Evolutionary conservation across 2,329 filamentous ascomycete genomes (phyloP).

Genomic region (Colletotrichum musicola): DNA sequence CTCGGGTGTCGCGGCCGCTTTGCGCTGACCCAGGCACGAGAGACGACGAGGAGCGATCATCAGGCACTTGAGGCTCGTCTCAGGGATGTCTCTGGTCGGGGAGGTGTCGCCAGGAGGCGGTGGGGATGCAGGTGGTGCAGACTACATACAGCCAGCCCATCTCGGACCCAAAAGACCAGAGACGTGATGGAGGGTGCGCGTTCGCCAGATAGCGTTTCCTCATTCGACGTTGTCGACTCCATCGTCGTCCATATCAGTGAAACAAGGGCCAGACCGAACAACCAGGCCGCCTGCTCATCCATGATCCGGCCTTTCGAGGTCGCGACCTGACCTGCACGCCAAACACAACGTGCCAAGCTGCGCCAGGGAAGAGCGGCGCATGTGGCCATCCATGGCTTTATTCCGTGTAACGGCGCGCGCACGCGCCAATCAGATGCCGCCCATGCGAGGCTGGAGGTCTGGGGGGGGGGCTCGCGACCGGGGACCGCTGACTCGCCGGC

Average conservation of each 20-base stretch:
- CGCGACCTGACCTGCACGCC: slow-evolving; percentile 34
- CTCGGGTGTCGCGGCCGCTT: slow-evolving; percentile 21
- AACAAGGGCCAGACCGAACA: slow-evolving; percentile 37
- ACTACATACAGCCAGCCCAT: background rate
- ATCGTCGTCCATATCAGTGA: slow-evolving; percentile 34
- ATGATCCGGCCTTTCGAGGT: background rate
- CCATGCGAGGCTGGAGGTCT: slow-evolving; percentile 35
- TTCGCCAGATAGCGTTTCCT: slow-evolving; percentile 32
- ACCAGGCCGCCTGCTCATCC: slow-evolving; percentile 31
- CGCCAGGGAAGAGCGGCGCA: slow-evolving; percentile 31
- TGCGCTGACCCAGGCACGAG: slow-evolving; percentile 36
- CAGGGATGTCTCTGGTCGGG: slow-evolving; percentile 28
- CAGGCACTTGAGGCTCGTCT: slow-evolving; percentile 38
- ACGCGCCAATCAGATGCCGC: slow-evolving; percentile 19
- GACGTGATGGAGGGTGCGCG: slow-evolving; percentile 32
- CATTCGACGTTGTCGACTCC: slow-evolving; percentile 28
- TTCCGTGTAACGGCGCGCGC: slow-evolving; percentile 16
- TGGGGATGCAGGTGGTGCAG: slow-evolving; percentile 37
- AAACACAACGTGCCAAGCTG: slow-evolving; percentile 17
- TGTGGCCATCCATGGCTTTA: slow-evolving; percentile 31
- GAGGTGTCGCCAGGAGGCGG: slow-evolving; percentile 26
- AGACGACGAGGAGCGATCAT: slow-evolving; percentile 23
- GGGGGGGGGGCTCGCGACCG: slow-evolving; percentile 24
- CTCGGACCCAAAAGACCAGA: slow-evolving; percentile 17
- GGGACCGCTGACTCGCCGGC: slow-evolving; percentile 37